Evolutionary conservation across 805 yeast genomes (phyloP), one percentile per base, ranked within the genome.

Genomic region (Sugiyamaella floridensis): DNA sequence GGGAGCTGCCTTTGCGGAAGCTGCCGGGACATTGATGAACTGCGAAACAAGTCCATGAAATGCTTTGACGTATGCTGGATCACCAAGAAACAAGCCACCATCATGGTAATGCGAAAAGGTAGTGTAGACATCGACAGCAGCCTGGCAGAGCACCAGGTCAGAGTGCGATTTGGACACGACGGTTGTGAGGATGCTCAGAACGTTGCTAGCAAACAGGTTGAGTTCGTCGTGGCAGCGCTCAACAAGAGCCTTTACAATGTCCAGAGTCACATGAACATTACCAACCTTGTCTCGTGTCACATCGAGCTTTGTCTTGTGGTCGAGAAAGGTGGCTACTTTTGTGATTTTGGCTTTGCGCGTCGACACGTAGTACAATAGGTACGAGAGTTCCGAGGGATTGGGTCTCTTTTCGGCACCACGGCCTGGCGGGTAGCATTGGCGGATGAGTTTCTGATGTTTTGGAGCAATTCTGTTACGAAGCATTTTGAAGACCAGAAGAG

Each of bases 321-420:
- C 76, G 49, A 92, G 67, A 65, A 83, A 87, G 4, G 72, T 71
- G 20, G 89, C 85, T 18, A 92, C 96, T 63, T 92, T 92, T 60
- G 87, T 93, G 57, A 93, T 74, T 67, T 93, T 92, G 32, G 89
- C 84, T 51, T 97, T 76, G 61, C 97, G 76, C 3, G 97, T 85
- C 42, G 95, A 83, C 18, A 96, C 96, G 67, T 92, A 92, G 73
- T 86, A 92, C 32, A 92, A 71, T 59, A 92, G 75, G 65, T 89
- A 89, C 54, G 95, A 85, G 46, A 95, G 76, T 67, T 93, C 98
- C 18, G 95, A 88, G 1, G 95, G 82, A 67, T 92, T 90, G 14
- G 99, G 96, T 62, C 85, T 84, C 71, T 90, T 90, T 63, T 90
- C 98, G 5, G 78, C 77, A 7, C 82, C 84, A 55, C 89, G 77